phyloP scores from a whole-genome alignment of 306 rosid species.

The Senna tora region DNA sequence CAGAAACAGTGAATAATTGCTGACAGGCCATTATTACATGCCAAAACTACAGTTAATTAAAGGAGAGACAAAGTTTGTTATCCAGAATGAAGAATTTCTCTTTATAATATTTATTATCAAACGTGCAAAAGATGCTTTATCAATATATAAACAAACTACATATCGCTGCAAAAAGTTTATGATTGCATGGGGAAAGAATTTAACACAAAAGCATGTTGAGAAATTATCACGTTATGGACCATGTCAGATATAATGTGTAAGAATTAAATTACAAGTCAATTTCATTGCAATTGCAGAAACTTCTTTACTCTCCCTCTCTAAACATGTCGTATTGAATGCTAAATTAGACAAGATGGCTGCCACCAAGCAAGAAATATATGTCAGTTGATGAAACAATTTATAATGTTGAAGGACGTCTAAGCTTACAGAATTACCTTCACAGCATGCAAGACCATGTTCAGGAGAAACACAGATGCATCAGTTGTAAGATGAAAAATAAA shows the following conservation, averaged over 20 bases:
- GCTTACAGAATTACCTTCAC: neutral
- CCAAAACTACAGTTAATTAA: constrained; percentile 7
- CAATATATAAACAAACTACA: constrained; percentile 20
- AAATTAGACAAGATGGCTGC: neutral
- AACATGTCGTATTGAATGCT: neutral
- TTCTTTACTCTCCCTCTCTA: neutral
- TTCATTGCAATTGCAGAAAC: neutral
- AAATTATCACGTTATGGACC: neutral
- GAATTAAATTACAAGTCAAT: constrained; percentile 18
- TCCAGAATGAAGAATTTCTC: neutral
- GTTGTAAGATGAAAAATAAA: constrained; percentile 14
- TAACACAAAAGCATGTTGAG: constrained; percentile 10
- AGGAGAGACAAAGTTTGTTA: neutral
- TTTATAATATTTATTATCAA: neutral
- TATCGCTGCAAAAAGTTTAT: constrained; percentile 13
- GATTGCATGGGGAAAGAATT: constrained; percentile 14
- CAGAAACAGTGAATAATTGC: constrained; percentile 6
- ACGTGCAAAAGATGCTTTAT: constrained; percentile 14
- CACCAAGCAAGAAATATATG: neutral
- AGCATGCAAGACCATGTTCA: constrained; percentile 15
- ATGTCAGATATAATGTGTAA: constrained; percentile 14
- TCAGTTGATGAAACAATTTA: neutral
- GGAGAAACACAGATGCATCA: constrained; percentile 16
- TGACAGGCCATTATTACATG: neutral
- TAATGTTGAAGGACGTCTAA: neutral